These are phyloP conservation scores for Panicum hallii DNA, from an alignment of 202 grass and related monocot species.

Conservation along the genomic window DNA sequence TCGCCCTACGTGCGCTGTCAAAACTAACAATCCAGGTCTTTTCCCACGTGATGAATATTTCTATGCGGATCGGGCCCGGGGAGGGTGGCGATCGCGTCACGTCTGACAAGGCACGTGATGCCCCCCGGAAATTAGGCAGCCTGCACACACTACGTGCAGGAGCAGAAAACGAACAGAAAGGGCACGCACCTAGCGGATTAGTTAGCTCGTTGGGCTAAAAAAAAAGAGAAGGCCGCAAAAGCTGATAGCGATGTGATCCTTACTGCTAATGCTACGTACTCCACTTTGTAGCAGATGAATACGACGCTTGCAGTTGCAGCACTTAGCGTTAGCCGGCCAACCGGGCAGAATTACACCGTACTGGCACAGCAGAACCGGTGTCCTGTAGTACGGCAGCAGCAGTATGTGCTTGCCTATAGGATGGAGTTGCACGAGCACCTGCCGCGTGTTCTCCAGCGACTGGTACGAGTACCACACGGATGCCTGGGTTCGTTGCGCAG, in stretches of 20 bases:
- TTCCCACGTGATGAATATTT: too few species aligned
- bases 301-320: background rate
- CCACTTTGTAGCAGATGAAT: background rate
- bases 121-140: conserved; percentile 6
- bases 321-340: background rate
- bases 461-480: background rate
- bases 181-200: conserved; percentile 8
- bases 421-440: too few species aligned
- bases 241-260: conserved; percentile 4
- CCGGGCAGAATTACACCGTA: background rate
- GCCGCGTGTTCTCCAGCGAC: background rate
- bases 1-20: too few species aligned
- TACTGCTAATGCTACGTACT: background rate
- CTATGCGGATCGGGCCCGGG: background rate
- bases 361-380: background rate
- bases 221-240: background rate
- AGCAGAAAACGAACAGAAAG: too few species aligned
- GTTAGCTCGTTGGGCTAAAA: background rate
- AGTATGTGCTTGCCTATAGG: too few species aligned
- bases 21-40: too few species aligned
- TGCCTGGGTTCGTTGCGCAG: background rate
- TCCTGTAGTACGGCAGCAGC: too few species aligned
- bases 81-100: background rate
- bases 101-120: background rate
- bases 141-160: background rate